A percentile compares a stretch with the other conserved stretches of the same genome.
These are phyloP conservation scores for Penicillium maclennaniae DNA, from an alignment of 495 filamentous ascomycete species.

Conservation along the genomic window DNA sequence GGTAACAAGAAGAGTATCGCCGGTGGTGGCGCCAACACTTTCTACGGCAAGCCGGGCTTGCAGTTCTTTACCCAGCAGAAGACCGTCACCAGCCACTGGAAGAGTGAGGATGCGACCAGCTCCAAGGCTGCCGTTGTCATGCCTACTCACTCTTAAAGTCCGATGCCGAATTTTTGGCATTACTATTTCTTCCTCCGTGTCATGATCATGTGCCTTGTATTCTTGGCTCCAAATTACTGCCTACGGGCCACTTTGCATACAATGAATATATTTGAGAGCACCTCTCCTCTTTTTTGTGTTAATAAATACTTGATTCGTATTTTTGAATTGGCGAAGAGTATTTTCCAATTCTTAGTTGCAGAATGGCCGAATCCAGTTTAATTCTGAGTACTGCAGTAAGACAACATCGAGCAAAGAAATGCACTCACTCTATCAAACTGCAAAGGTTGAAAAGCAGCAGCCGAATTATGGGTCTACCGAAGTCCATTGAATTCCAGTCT, in stretches of 20 bases:
- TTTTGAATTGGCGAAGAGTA: not conserved
- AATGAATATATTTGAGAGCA: constrained; percentile 2
- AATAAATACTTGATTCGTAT: not conserved
- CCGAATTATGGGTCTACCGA: not conserved
- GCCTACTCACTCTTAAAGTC: constrained; percentile 73
- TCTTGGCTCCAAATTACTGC: not conserved
- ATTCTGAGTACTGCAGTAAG: not conserved
- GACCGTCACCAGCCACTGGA: constrained; percentile 94
- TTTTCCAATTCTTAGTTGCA: not conserved
- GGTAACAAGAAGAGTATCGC: constrained; percentile 97
- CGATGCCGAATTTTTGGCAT: not conserved
- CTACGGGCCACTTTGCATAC: not conserved
- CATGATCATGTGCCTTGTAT: constrained; percentile 1
- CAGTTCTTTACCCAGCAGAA: constrained; percentile 96
- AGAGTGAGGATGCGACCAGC: constrained; percentile 71
- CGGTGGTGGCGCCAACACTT: constrained; percentile 88
- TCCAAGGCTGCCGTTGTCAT: constrained; percentile 84
- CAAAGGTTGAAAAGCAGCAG: not conserved
- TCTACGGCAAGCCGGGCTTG: constrained; percentile 89
- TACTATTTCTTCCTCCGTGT: not conserved
- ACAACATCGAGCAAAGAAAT: not conserved
- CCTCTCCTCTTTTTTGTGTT: not conserved
- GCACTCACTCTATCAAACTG: not conserved
- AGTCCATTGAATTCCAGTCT: not conserved
- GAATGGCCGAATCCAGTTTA: not conserved